Base-by-base conservation (phyloP, 352 stramenopile species). In the Aphanomyces euteiches region DNA sequence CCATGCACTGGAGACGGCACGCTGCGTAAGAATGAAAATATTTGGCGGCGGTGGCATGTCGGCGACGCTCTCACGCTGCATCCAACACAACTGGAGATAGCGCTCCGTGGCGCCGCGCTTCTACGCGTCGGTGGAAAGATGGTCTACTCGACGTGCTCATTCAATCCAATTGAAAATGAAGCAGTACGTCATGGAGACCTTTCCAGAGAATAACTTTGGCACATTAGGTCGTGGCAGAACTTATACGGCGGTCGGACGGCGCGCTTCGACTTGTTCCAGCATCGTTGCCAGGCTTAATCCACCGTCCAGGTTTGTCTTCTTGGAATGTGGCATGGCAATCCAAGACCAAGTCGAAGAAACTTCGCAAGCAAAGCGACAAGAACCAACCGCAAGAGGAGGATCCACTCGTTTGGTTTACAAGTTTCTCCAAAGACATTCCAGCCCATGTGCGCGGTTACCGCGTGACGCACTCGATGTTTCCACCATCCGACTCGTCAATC, bases 101-200 rank as follows among this genome's bases (percentile, higher is more conserved):
- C 91, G 34, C 47, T 76, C 13, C 75, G 90, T n/a, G 89, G 81
- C 12, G 74, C 90, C 19, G 67, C 84, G 39, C 73, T 95, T 0
- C 65, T 96, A 4, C 81, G 81, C 66, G 72, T 87, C 10, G 85
- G 84, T 15, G 85, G 85, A 5, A 70, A 73, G 53, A 83, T 93
- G 78, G 85, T 93, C 1, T 93, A 93, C 69, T 88, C 77, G 28
- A 93, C 85, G 39, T 98, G 94, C 70, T 95, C 78, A 43, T 74
- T 98, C 61, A 98, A 97, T 80, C 93, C 93, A 17, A 83, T 97
- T 43, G 93, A 98, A 78, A 79, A 98, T 74, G 94, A 98, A 79
- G 92, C 94, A 5, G 92, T 72, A 68, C 4, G 53, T 37, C 4
- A 8, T 10, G 13, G 50, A 10, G 1, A 58, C 3, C 13, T 53